Evolutionary conservation across 2,329 filamentous ascomycete species (phyloP), one percentile per base, ranked within the genome.

Genomic region (Ramularia collo-cygni): DNA sequence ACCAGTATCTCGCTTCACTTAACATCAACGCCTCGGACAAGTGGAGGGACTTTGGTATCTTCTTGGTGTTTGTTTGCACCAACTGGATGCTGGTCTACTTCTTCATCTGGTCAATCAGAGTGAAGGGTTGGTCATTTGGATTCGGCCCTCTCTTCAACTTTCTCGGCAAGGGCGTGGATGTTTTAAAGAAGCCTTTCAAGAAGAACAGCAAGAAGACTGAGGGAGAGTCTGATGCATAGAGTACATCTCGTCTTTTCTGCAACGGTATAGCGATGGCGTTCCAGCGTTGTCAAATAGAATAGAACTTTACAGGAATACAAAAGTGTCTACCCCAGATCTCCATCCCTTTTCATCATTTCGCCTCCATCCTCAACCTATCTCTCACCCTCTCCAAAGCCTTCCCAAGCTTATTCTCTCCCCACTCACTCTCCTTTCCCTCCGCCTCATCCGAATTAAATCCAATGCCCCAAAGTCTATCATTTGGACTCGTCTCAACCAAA

Each of bases 11-110:
- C 52, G 48, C 65, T 2, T 76, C 73, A 0, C 52, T 79, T 24
- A 77, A 79, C 49, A 70, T 79, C 38, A 56, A 66, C 4, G 61
- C 66, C 0, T 60, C 56, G 14, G 71, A 88, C 38, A 85, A 85
- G 64, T 88, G 83, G 83, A 65, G 75, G 30, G 69, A 81, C 58
- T 83, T 86, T 51, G 83, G 81, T 6, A 79, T 87, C 44, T 85
- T 87, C 65, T 51, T 85, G 7, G 77, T 75, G 1, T 88, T 86
- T 58, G 77, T 76, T 37, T 64, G 83, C 10, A 79, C 75, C 36
- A 87, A 86, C 55, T 86, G 79, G 78, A 64, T 72, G 28, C 61
- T 87, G 38, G 81, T 86, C 1, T 48, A 48, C 37, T 50, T 86
- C 63, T 86, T 88, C 56, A 78, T 87, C 41, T 88, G 82, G 63